phyloP scores from a whole-genome alignment of 495 filamentous ascomycete species.

The Aspergillus panamensis region DNA sequence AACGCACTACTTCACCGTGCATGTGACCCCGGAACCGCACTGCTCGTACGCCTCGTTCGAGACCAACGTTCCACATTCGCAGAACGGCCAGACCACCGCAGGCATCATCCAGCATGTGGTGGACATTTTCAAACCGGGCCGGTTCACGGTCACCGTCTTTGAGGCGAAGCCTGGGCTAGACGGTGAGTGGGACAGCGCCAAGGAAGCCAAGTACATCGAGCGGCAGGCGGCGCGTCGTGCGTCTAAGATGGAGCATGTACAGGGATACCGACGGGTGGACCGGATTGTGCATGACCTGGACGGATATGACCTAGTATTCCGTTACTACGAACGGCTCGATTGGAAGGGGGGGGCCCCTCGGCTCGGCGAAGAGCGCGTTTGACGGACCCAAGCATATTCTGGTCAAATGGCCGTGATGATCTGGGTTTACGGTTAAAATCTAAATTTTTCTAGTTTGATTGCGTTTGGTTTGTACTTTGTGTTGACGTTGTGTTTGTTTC shows the following conservation, averaged over 20 bases:
- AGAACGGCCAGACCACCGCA: conserved; percentile 81
- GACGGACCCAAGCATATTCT: conserved; percentile 9
- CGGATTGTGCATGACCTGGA: conserved; percentile 97
- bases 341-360: conserved; percentile 79
- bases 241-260: conserved; percentile 74
- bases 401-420: neutral
- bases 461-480: neutral
- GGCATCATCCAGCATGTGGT: conserved; percentile 94
- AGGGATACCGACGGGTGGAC: conserved; percentile 86
- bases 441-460: conserved; percentile 10
- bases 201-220: conserved; percentile 43
- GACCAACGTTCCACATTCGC: conserved; percentile 92
- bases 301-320: conserved; percentile 95
- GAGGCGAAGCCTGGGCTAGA: conserved; percentile 69
- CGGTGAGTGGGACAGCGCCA: conserved; percentile 32
- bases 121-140: conserved; percentile 89
- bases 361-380: conserved; percentile 60
- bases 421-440: neutral
- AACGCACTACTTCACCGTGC: conserved; percentile 97
- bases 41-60: conserved; percentile 99
- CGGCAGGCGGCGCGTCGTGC: conserved; percentile 49
- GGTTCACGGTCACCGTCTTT: conserved; percentile 96
- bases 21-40: conserved; percentile 95
- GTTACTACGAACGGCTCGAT: conserved; percentile 89
- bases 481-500: conserved; percentile 4